Conservation (phyloP, 352 stramenopile genomes). For the Globisporangium carolinianum region DNA sequence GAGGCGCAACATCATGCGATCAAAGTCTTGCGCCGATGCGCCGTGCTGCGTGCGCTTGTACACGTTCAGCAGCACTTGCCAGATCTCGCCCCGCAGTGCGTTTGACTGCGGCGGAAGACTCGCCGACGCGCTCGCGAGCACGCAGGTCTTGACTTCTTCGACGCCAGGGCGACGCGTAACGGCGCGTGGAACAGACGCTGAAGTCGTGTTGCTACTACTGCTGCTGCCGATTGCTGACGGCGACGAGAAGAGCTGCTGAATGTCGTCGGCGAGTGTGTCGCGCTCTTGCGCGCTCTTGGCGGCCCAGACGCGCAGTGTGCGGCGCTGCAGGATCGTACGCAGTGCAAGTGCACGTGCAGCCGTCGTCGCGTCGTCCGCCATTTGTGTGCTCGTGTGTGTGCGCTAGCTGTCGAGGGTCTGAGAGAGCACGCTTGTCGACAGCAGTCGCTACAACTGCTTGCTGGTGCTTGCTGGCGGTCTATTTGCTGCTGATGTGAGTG, state of each 20-base stretch:
- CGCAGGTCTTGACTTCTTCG: constrained; percentile 59
- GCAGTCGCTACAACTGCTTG: no score
- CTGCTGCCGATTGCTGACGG: constrained; percentile 16
- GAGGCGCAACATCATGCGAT: constrained; percentile 57
- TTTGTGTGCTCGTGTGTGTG: constrained; percentile 40
- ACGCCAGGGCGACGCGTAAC: constrained; percentile 72
- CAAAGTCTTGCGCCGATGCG: constrained; percentile 61
- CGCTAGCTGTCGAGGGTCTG: constrained; percentile 18
- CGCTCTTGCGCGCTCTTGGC: constrained; percentile 56
- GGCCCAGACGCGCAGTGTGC: constrained; percentile 42
- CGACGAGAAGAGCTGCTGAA: constrained; percentile 59
- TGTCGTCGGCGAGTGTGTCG: constrained; percentile 33
- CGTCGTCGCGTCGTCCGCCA: constrained; percentile 27
- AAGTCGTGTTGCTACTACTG: neutral
- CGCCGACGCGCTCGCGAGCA: constrained; percentile 38
- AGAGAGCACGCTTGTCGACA: no score
- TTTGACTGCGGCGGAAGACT: constrained; percentile 45
- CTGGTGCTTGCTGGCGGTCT: no score
- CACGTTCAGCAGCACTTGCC: constrained; percentile 77
- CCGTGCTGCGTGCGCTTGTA: constrained; percentile 76
- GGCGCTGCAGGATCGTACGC: constrained; percentile 38
- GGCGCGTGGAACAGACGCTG: constrained; percentile 21
- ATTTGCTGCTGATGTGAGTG: no score
- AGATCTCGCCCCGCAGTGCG: constrained; percentile 59
- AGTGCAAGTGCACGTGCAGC: constrained; percentile 51